Evolutionary conservation across 306 rosid species (phyloP).

Genomic region (Urtica urens): DNA sequence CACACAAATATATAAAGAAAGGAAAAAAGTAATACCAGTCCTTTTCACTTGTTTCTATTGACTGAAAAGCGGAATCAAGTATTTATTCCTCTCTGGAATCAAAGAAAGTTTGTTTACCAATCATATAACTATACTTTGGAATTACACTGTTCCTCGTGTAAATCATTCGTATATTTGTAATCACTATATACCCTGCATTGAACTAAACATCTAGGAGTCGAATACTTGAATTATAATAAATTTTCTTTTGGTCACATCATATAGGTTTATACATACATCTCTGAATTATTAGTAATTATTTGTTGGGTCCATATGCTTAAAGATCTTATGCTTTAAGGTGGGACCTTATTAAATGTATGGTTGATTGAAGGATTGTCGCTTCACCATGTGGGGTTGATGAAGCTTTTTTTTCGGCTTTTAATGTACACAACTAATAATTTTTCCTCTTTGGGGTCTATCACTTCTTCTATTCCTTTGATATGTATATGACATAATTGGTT

Average conservation of each 20-base stretch:
- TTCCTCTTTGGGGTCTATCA: conserved; percentile 3
- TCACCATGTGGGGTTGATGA: conserved; percentile 33
- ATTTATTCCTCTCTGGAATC: not conserved
- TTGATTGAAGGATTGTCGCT: conserved; percentile 33
- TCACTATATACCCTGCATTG: no score
- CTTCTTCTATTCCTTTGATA: conserved; percentile 2
- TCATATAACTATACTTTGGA: not conserved
- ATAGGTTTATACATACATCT: conserved; percentile 28
- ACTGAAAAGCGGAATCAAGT: conserved; percentile 3
- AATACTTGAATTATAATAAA: no score
- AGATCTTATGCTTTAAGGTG: conserved; percentile 35
- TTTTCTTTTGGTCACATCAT: conserved; percentile 11
- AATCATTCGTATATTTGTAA: no score
- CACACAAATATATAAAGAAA: not conserved
- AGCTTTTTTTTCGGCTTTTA: conserved; percentile 11
- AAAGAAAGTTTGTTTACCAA: not conserved
- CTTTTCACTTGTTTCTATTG: conserved; percentile 18
- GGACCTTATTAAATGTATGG: conserved; percentile 45
- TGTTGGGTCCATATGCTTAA: conserved; percentile 43
- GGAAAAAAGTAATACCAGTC: conserved; percentile 13
- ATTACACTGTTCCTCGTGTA: no score
- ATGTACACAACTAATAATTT: conserved; percentile 21
- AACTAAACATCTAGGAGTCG: no score
- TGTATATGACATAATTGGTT: not conserved
- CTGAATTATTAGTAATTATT: conserved; percentile 30